phyloP scores from a whole-genome alignment of 768 basidiomycete species.

The Boletus rex-veris region DNA sequence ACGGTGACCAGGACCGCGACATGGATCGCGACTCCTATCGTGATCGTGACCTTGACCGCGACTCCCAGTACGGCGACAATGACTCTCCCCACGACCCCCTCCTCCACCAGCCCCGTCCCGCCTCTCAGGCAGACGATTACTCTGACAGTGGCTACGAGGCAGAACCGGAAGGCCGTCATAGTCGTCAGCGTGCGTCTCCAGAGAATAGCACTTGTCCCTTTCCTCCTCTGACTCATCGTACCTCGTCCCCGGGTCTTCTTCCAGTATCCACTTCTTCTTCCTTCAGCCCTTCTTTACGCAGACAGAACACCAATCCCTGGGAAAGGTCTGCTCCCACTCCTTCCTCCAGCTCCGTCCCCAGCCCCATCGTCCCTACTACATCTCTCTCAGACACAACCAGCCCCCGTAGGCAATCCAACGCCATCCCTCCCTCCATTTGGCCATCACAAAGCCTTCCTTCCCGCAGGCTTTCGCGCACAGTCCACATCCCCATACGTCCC shows the following conservation, averaged over 20 bases:
- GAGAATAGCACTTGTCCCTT: conserved; percentile 38
- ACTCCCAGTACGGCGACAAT: conserved; percentile 52
- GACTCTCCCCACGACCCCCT: conserved; percentile 62
- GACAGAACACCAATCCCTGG: conserved; percentile 64
- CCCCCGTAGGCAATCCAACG: conserved; percentile 59
- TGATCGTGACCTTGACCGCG: conserved; percentile 51
- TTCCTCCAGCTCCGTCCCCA: conserved; percentile 55
- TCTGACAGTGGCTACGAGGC: conserved; percentile 84
- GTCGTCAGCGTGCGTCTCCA: conserved; percentile 72
- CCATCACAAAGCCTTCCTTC: conserved; percentile 54
- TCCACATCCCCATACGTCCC: conserved; percentile 68
- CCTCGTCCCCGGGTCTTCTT: conserved; percentile 53
- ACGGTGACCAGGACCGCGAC: conserved; percentile 64
- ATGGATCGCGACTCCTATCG: conserved; percentile 55
- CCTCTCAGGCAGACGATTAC: conserved; percentile 65
- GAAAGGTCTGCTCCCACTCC: conserved; percentile 51
- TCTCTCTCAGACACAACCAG: conserved; percentile 61
- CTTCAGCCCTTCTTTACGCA: conserved; percentile 64
- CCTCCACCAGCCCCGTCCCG: conserved; percentile 52
- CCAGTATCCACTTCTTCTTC: conserved; percentile 62
- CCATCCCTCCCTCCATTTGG: conserved; percentile 52
- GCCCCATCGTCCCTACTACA: conserved; percentile 57
- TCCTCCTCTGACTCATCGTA: conserved; percentile 50
- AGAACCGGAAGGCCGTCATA: conserved; percentile 58
- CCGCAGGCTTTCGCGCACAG: conserved; percentile 80